Evolutionary conservation across 176 grass and related monocot genomes (phyloP).

Genomic region (Aegilops longissima): DNA sequence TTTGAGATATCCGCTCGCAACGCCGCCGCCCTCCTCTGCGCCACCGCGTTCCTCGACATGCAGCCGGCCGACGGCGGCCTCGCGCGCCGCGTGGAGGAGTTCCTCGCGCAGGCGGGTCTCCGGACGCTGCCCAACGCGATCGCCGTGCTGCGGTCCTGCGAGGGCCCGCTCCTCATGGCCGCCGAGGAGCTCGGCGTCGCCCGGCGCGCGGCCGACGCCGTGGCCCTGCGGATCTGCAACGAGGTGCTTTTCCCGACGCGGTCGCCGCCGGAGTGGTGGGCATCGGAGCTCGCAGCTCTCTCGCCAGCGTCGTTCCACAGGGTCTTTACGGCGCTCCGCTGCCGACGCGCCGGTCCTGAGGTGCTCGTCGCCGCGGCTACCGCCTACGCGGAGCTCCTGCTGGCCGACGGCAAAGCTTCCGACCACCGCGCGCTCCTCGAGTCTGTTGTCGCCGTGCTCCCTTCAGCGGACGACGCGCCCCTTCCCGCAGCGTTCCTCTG

Average conservation of each 20-base stretch:
- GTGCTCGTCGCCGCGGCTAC: conserved; percentile 39
- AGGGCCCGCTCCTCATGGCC: conserved; percentile 28
- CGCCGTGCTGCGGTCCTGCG: conserved; percentile 71
- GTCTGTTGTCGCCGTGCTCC: conserved; percentile 50
- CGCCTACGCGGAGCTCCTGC: conserved; percentile 46
- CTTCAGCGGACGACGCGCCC: conserved; percentile 28
- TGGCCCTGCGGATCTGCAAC: conserved; percentile 55
- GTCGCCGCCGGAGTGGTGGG: conserved; percentile 62
- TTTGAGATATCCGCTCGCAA: conserved; percentile 70
- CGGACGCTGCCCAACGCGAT: conserved; percentile 51
- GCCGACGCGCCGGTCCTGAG: conserved; percentile 31
- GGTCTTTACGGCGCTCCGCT: conserved; percentile 51
- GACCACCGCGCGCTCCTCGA: conserved; percentile 41
- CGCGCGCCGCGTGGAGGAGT: conserved; percentile 58
- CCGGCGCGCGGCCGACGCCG: conserved; percentile 40
- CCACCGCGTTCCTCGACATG: conserved; percentile 74
- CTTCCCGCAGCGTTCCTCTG: conserved; percentile 66
- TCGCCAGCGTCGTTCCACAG: conserved; percentile 51
- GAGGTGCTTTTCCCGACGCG: conserved; percentile 58
- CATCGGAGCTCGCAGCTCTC: conserved; percentile 41
- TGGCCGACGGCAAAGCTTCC: conserved; percentile 30
- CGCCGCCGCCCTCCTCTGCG: conserved; percentile 60
- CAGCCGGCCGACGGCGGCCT: conserved; percentile 36
- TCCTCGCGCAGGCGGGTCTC: conserved; percentile 38
- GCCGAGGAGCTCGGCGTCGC: conserved; percentile 56